Percentiles rank a stretch among this genome's conserved stretches.
phyloP scores from a whole-genome alignment of 2,329 filamentous ascomycete genomes.

The Aspergillus vadensis region DNA sequence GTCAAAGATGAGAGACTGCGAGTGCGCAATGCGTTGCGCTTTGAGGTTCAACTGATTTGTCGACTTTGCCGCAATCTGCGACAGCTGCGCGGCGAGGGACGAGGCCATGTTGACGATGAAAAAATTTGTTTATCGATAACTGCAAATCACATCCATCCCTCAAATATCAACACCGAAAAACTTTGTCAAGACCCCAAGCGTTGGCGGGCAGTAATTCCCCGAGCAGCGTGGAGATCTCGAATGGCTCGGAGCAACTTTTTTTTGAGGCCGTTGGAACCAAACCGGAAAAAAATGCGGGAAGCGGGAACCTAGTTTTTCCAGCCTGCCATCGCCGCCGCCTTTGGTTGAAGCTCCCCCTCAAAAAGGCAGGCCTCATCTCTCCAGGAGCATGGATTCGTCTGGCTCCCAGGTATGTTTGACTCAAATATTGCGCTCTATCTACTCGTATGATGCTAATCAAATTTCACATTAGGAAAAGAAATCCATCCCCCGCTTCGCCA shows the following conservation, averaged over 20 bases:
- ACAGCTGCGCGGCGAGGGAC: slow-evolving; percentile 88
- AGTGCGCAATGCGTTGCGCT: slow-evolving; percentile 87
- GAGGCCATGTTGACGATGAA: slow-evolving; percentile 65
- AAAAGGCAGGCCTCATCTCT: slow-evolving; percentile 15
- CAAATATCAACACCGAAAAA: slow-evolving; percentile 9
- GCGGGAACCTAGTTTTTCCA: slow-evolving; percentile 31
- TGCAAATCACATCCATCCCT: slow-evolving; percentile 24
- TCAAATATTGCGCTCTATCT: background rate
- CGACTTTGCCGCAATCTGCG: slow-evolving; percentile 85
- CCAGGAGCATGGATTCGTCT: slow-evolving; percentile 40
- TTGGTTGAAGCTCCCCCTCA: slow-evolving; percentile 10
- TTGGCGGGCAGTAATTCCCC: slow-evolving; percentile 17
- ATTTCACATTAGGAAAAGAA: slow-evolving; percentile 37
- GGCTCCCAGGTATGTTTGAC: slow-evolving; percentile 36
- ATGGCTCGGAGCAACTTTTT: slow-evolving; percentile 35
- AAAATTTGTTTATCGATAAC: slow-evolving; percentile 18
- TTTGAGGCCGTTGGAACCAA: slow-evolving; percentile 27
- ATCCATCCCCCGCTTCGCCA: slow-evolving; percentile 69
- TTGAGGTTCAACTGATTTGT: slow-evolving; percentile 90
- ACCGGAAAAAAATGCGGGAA: slow-evolving; percentile 24
- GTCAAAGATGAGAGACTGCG: slow-evolving; percentile 93
- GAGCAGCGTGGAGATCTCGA: slow-evolving; percentile 15
- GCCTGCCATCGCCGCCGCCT: slow-evolving; percentile 16
- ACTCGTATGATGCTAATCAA: background rate
- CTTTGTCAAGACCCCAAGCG: slow-evolving; percentile 4